phyloP scores from a whole-genome alignment of 139 green algal genomes.

The Picochlorum sp. region DNA sequence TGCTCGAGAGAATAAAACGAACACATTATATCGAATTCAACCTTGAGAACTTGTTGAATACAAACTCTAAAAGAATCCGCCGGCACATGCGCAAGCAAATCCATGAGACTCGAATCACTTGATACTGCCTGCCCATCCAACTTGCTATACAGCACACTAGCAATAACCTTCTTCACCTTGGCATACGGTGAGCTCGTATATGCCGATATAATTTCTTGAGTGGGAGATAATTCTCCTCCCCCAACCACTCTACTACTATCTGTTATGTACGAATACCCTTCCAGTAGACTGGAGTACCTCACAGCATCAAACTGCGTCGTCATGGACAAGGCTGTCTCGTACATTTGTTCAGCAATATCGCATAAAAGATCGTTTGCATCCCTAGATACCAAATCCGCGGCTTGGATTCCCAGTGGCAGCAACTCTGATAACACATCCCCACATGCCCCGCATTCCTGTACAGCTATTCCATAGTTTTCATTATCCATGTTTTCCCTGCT shows the following conservation, averaged over 20 bases:
- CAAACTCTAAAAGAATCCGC: slow-evolving; percentile 39
- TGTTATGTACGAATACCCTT: slow-evolving; percentile 5
- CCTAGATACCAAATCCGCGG: background rate
- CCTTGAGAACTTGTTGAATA: slow-evolving; percentile 38
- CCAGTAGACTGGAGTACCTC: background rate
- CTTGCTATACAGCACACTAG: background rate
- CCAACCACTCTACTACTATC: background rate
- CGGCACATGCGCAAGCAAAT: slow-evolving; percentile 34
- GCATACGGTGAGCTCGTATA: background rate
- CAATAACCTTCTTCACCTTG: background rate
- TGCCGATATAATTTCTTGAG: background rate
- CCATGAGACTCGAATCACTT: slow-evolving; percentile 11
- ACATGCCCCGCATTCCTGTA: background rate
- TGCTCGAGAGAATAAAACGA: background rate
- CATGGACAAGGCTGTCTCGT: background rate
- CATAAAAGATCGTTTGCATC: background rate
- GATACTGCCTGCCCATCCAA: background rate
- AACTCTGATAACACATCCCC: background rate
- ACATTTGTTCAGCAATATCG: slow-evolving; percentile 2
- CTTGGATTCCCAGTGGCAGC: background rate
- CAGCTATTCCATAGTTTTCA: background rate
- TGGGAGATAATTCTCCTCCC: background rate
- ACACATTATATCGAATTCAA: slow-evolving; percentile 10
- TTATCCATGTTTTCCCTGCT: slow-evolving; percentile 22
- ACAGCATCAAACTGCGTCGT: background rate